phyloP scores from a whole-genome alignment of 2,329 filamentous ascomycete species.

The Pseudocercospora ulei region DNA sequence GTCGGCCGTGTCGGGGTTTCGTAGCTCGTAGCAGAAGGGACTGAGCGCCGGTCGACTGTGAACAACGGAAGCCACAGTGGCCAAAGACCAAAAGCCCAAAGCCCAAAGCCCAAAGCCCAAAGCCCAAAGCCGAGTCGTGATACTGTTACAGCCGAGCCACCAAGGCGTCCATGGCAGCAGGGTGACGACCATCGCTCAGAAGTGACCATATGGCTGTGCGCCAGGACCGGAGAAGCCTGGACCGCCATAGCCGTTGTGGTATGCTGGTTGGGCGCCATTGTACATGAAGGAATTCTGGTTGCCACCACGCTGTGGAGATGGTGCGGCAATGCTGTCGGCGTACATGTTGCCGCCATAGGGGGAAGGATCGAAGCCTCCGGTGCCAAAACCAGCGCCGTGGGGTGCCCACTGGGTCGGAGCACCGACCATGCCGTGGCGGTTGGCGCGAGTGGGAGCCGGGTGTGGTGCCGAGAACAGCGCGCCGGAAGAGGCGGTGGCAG shows the following conservation, averaged over 20 bases:
- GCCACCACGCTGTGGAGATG: conserved; percentile 29
- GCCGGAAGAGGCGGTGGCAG: conserved; percentile 10
- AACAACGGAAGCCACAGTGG: conserved; percentile 11
- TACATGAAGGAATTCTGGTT: conserved; percentile 22
- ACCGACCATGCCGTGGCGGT: conserved; percentile 29
- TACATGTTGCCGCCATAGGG: conserved; percentile 17
- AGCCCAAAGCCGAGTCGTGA: conserved; percentile 12
- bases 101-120: conserved; percentile 10
- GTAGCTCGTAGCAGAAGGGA: conserved; percentile 20
- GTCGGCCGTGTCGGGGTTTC: conserved; percentile 19
- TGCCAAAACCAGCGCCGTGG: conserved; percentile 14
- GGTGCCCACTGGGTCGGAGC: conserved; percentile 22
- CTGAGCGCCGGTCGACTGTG: conserved; percentile 17
- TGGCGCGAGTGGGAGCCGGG: conserved; percentile 22
- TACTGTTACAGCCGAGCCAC: conserved; percentile 19
- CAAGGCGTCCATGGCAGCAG: conserved; percentile 5
- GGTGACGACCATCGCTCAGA: conserved; percentile 21
- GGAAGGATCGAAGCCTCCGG: conserved; percentile 16
- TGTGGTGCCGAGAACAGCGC: conserved; percentile 11
- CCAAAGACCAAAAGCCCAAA: conserved; percentile 12
- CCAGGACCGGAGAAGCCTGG: conserved; percentile 19
- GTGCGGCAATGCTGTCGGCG: conserved; percentile 24
- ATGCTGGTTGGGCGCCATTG: conserved; percentile 15
- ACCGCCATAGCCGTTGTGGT: conserved; percentile 23
- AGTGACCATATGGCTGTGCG: conserved; percentile 25